A percentile compares a stretch with the other conserved stretches of the same genome.
Conservation (phyloP, 108 stramenopile genomes). For the Mayamaea pseudoterrestris region DNA sequence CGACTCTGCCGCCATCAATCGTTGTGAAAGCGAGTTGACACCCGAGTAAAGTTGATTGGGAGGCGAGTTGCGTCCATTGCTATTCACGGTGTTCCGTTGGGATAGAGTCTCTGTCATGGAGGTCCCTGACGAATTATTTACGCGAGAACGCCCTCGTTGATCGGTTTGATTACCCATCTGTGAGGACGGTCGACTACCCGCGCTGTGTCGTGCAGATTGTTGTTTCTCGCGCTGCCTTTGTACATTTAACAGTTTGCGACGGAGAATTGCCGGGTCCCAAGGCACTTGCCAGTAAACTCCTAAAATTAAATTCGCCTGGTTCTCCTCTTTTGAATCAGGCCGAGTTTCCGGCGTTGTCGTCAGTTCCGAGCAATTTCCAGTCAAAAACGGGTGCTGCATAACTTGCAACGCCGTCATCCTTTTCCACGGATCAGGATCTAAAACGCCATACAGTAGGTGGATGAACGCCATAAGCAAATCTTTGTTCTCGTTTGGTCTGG, state of each 20-base stretch:
- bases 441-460: conserved; percentile 60
- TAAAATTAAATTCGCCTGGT: conserved; percentile 27
- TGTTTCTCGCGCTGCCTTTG: conserved; percentile 57
- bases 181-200: too few species aligned
- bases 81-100: too few species aligned
- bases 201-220: conserved; percentile 17
- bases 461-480: conserved; percentile 51
- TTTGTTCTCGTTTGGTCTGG: conserved; percentile 27
- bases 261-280: conserved; percentile 65
- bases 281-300: conserved; percentile 67
- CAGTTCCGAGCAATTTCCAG: conserved; percentile 23
- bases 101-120: too few species aligned
- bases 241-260: conserved; percentile 38
- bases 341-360: background rate
- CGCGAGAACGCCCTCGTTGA: too few species aligned
- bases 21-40: too few species aligned
- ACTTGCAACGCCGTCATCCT: conserved; percentile 74
- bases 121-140: too few species aligned
- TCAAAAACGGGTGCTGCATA: conserved; percentile 61
- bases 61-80: too few species aligned
- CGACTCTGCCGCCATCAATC: too few species aligned
- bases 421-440: conserved; percentile 79
- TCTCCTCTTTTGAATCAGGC: conserved; percentile 9
- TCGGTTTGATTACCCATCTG: too few species aligned
- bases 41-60: too few species aligned